Base-by-base conservation (phyloP, 345 rosid species). In the Cardamine occulta region DNA sequence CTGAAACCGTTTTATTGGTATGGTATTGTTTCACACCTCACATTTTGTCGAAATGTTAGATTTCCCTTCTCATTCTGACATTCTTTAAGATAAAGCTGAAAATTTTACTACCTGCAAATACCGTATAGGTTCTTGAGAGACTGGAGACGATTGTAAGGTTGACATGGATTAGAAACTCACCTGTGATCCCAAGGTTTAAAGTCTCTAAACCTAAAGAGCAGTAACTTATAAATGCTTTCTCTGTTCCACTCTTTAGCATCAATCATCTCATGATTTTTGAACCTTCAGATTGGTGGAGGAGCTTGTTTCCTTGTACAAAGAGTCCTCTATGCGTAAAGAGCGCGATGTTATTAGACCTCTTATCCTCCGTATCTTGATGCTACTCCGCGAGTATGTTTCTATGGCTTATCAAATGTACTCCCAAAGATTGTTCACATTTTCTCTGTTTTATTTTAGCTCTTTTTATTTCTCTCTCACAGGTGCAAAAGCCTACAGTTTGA, bases 111-210 rank as follows among this genome's bases (percentile, higher is more conserved):
- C 14, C 42, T 61, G n/a, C 0, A 1, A 32, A 53, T 45, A 15
- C 56, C 2, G 1, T 82, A 65, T 88, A 93, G 98, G 97, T 91
- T 85, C 97, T 91, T 56, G 81, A 88, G 75, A 83, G 82, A 74
- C 37, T 86, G 44, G 82, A 84, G 44, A 82, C 83, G 0, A 54
- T 92, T 40, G 67, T 89, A 71, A 89, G 79, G 78, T 63, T 88
- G 66, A 95, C 99, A 0, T 90, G 99, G 97, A 84, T 95, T 73
- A 85, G 97, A 83, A 89, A 90, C 87, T 77, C 96, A 5, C 89
- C 92, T 18, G 80, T 78, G 57, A 12, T 84, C 74, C 88, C 75
- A 75, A 88, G 97, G 99, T 95, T 57, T 34, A 45, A 34, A 63
- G 11, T 14, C 65, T n/a, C 15, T 70, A 18, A 68, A 63, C 45